Evolutionary conservation across 1,139 yeast genomes (phyloP), one percentile per base, ranked within the genome.

Genomic region (Insectozyma bohioensis): DNA sequence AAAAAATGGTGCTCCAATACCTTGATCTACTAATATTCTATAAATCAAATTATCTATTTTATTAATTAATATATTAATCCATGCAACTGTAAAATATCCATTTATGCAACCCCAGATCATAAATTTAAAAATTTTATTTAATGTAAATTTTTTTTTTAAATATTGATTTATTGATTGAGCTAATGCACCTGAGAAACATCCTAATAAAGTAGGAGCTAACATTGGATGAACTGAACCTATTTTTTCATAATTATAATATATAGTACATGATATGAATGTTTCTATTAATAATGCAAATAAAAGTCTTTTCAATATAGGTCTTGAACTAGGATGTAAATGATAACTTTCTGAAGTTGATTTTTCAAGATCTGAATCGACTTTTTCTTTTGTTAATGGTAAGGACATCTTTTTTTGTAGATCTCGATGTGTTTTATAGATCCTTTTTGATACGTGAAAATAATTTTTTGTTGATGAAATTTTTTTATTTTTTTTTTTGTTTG

Each of bases 61-160:
- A 1, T 41, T 34, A n/a, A 74, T 51, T 26, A 80, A 55, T 26
- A 67, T 42, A 30, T 74, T 74, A 27, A 79, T 67, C 85, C 85
- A 80, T 19, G 75, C 52, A 6, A 71, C 73, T 3, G 81, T 73
- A 36, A 78, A 55, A 17, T 67, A 49, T 1, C 85, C 85, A 49
- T 78, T 78, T 29, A 79, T 58, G 11, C 63, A 52, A n/a, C 86
- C 86, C 85, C 85, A 80, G 2, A 71, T 51, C 40, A 67, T 49
- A 45, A 79, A 79, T 46, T 79, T 78, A 34, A 62, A 33, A 18
- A 77, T 61, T 32, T 65, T 63, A 35, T 58, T 62, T 12, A 64
- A 46, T 34, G 63, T 64, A 37, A 66, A 65, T 27, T 66, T 62
- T 36, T 61, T 61, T 44, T 63, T 67, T 26, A 55, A 55, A 34